Base-by-base conservation (phyloP, 1,139 yeast species). In the Yamadazyma dendronema region DNA sequence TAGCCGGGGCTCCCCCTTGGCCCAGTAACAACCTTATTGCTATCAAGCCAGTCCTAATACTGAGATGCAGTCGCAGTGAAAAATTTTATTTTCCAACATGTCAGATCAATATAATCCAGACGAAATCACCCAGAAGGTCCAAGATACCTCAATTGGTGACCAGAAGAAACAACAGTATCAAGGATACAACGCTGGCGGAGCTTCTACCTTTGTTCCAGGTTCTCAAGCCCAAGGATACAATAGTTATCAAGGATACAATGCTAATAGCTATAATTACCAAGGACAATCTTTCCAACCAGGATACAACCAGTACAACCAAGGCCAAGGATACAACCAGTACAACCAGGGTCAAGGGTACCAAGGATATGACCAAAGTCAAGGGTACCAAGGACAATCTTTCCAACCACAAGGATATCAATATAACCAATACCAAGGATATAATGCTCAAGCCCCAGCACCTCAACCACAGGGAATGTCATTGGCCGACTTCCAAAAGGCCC, bases 401-500 rank as follows among this genome's bases (percentile, higher is more conserved):
- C 44, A 43, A 30, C 17, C 5, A n/a, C 45, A 42, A 37, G 31
- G 25, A 2, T 33, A 32, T 15, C 46, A 42, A 22, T 21, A 30
- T 15, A 16, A 15, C 24, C 30, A 27, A 26, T 32, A 32, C 19
- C 35, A 32, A 19, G 31, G 31, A 10, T 33, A 33, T 33, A 36
- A 38, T 19, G 35, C 22, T 14, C 22, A 31, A 27, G 50, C 47
- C 49, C 43, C 21, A 10, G 12, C 31, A 17, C 8, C 22, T 19
- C 59, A 50, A 41, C 54, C 56, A 25, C 72, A 63, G 47, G 94
- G 92, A 36, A 81, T 87, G 89, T 80, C 95, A 28, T 73, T 89
- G 53, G 95, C 89, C 40, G 96, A 89, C 56, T 88, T 81, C 66
- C 86, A 87, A 62, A 84, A 83, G 58, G 22, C 82, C 61, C 65